Base-by-base conservation (phyloP, 1,284 basidiomycete genomes). In the Erythrobasidium hasegawianum region DNA sequence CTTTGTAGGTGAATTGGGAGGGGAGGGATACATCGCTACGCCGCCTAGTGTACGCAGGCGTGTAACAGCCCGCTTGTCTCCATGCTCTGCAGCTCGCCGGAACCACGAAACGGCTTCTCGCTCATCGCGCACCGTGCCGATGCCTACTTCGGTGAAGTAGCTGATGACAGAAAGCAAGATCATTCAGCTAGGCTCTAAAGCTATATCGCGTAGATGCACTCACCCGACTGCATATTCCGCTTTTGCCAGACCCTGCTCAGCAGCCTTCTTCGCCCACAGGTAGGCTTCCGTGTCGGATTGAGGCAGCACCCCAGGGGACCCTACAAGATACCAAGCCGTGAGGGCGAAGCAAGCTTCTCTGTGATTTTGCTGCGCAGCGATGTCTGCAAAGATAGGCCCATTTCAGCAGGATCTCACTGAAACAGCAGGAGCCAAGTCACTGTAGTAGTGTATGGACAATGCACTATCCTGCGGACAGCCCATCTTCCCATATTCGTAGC, bases 401-500 rank as follows among this genome's bases (percentile, higher is more conserved):
- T n/a, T n/a, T n/a, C n/a, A n/a, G n/a, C n/a, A n/a, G n/a, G n/a
- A n/a, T n/a, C n/a, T n/a, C n/a, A n/a, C n/a, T n/a, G n/a, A n/a
- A n/a, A n/a, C n/a, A n/a, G n/a, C n/a, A n/a, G n/a, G n/a, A n/a
- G n/a, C n/a, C n/a, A n/a, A n/a, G n/a, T 76, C 77, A 93, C 92
- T 80, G 79, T 98, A 98, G 80, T 97, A 98, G 80, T 98, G 95
- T 75, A 98, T 98, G 55, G 90, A 94, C 66, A 98, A 81, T 18
- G 96, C 95, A 0, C 93, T 86, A 77, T 98, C 95, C 76, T 94
- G 89, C n/a, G 95, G 95, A 75, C 95, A 98, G 14, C 92, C 93
- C 86, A 97, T 89, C 81, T 93, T 93, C 43, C 95, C 96, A 79
- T 97, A 98, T 81, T 98, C 95, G 78, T 98, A 98, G 79, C 95